Conservation (phyloP, 2,329 filamentous ascomycete species). For the Knufia petricola region DNA sequence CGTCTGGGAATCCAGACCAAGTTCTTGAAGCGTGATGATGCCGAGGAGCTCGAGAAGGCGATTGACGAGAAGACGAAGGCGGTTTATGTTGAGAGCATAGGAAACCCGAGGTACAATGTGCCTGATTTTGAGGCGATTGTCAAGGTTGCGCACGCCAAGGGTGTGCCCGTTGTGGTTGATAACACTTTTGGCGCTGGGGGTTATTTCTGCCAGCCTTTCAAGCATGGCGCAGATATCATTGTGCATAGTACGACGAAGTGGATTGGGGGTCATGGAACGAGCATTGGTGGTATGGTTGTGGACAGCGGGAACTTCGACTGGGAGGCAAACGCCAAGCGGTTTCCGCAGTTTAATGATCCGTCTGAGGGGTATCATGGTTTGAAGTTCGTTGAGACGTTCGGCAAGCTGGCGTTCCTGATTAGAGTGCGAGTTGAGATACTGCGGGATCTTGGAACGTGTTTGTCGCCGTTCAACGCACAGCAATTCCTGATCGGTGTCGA, state of each 20-base stretch:
- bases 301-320: constrained; percentile 85
- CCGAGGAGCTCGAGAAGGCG: constrained; percentile 62
- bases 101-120: constrained; percentile 80
- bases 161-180: constrained; percentile 60
- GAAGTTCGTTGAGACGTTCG: constrained; percentile 91
- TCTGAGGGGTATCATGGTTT: constrained; percentile 84
- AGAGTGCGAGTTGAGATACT: constrained; percentile 81
- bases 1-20: constrained; percentile 72
- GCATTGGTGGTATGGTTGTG: constrained; percentile 66
- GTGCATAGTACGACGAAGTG: constrained; percentile 87
- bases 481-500: constrained; percentile 82
- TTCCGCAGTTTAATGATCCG: constrained; percentile 87
- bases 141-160: constrained; percentile 60
- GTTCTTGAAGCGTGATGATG: constrained; percentile 60
- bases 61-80: constrained; percentile 88
- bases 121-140: constrained; percentile 76
- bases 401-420: constrained; percentile 70
- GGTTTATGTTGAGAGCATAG: constrained; percentile 78
- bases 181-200: constrained; percentile 88
- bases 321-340: constrained; percentile 68
- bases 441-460: constrained; percentile 69
- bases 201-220: constrained; percentile 72
- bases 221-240: constrained; percentile 80
- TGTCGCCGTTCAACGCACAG: constrained; percentile 89
- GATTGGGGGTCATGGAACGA: constrained; percentile 86